Conservation (phyloP, 2,329 filamentous ascomycete genomes). For the Monosporascus sp. region DNA sequence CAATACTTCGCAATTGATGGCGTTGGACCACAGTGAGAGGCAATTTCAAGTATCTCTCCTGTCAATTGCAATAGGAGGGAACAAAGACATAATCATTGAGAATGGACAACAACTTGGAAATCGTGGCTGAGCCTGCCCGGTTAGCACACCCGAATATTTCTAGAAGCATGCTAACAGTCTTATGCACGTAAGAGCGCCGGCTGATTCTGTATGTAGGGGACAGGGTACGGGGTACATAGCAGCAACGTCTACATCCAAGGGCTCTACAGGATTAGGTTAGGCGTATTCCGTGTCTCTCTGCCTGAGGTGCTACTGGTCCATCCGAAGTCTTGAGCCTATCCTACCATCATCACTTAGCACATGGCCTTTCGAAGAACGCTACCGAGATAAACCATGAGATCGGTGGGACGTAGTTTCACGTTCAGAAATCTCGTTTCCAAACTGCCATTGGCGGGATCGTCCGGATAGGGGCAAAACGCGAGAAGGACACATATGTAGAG, state of each 20-base stretch:
- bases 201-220: neutral
- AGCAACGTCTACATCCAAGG: too few relatives aligned
- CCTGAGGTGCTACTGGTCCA: conserved; percentile 1
- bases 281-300: neutral
- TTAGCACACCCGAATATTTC: neutral
- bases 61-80: too few relatives aligned
- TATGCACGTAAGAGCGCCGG: conserved; percentile 4
- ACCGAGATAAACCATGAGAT: conserved; percentile 11
- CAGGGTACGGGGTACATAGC: neutral
- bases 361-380: neutral
- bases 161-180: neutral
- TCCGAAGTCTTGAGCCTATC: conserved; percentile 3
- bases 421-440: neutral
- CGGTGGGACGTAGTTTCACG: conserved; percentile 1
- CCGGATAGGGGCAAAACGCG: neutral
- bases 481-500: neutral
- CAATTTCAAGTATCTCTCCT: neutral
- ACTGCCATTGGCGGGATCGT: conserved; percentile 1
- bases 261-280: neutral
- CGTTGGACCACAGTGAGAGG: neutral
- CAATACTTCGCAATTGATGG: neutral
- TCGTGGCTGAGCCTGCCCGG: neutral
- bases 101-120: neutral
- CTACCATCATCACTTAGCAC: conserved; percentile 3
- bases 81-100: too few relatives aligned